Evolutionary conservation across 345 rosid genomes (phyloP).

Genomic region (Camelina neglecta): DNA sequence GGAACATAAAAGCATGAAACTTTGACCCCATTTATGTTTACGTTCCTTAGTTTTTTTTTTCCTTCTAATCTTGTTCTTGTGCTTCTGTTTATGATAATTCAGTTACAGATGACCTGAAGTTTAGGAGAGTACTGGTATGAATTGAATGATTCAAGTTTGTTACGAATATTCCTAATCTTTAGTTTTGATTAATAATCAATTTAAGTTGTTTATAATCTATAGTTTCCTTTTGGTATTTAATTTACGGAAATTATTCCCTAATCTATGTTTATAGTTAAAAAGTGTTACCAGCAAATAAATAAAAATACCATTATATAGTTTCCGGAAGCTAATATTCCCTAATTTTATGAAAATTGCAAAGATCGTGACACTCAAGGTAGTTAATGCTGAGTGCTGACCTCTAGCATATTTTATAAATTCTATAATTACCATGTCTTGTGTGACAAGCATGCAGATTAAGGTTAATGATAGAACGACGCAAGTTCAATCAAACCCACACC

Average conservation of each 20-base stretch:
- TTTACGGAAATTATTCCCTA: neutral
- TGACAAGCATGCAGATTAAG: too few species aligned
- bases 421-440: too few species aligned
- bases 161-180: slow-evolving; percentile 17
- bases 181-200: neutral
- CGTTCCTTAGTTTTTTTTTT: neutral
- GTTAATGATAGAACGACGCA: too few species aligned
- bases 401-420: too few species aligned
- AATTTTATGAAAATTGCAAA: neutral
- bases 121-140: slow-evolving; percentile 11
- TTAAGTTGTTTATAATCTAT: neutral
- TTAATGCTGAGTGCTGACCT: too few species aligned
- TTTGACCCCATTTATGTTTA: slow-evolving; percentile 22
- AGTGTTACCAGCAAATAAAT: neutral
- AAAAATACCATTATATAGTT: too few species aligned
- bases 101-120: slow-evolving; percentile 13
- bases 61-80: slow-evolving; percentile 6
- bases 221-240: neutral
- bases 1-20: slow-evolving; percentile 52
- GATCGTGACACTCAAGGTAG: slow-evolving; percentile 2
- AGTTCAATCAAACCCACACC: too few species aligned
- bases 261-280: neutral
- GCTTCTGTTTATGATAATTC: slow-evolving; percentile 1
- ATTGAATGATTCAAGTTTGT: slow-evolving; percentile 34
- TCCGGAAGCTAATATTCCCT: neutral